phyloP scores from a whole-genome alignment of 176 grass and related monocot genomes.

The Oryza meyeriana region DNA sequence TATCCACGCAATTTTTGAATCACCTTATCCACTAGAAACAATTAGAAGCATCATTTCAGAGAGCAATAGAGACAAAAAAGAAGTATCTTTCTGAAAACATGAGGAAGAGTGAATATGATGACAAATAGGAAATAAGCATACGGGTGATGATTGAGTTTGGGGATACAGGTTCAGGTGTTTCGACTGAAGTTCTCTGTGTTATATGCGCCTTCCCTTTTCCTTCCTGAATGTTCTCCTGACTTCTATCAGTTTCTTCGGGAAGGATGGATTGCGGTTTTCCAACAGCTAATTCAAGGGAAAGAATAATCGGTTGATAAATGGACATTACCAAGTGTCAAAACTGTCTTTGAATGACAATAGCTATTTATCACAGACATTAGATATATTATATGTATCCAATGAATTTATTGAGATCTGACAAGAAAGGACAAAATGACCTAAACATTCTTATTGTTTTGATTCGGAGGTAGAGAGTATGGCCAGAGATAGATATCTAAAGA shows the following conservation, averaged over 20 bases:
- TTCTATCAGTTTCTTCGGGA: constrained; percentile 80
- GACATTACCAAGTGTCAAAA: background rate
- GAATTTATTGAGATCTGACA: background rate
- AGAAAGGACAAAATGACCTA: background rate
- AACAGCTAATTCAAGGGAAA: constrained; percentile 53
- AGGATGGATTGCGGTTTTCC: constrained; percentile 82
- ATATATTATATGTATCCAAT: background rate
- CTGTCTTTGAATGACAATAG: background rate
- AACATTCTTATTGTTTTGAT: background rate
- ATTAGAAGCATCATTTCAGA: constrained; percentile 15
- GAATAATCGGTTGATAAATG: constrained; percentile 14
- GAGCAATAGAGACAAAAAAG: background rate
- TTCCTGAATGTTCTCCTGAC: constrained; percentile 13
- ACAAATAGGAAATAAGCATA: constrained; percentile 34
- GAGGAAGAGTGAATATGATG: constrained; percentile 7
- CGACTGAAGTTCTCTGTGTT: constrained; percentile 5
- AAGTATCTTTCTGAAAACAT: constrained; percentile 11
- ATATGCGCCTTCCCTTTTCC: constrained; percentile 23
- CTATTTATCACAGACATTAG: constrained; percentile 4
- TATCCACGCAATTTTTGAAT: constrained; percentile 35
- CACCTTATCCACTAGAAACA: constrained; percentile 55
- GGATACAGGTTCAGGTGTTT: constrained; percentile 22
- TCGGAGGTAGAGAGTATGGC: background rate
- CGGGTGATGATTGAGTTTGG: constrained; percentile 51
- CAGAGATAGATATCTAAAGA: background rate